Conservation (phyloP, 768 basidiomycete genomes). For the Favolaschia claudopus region DNA sequence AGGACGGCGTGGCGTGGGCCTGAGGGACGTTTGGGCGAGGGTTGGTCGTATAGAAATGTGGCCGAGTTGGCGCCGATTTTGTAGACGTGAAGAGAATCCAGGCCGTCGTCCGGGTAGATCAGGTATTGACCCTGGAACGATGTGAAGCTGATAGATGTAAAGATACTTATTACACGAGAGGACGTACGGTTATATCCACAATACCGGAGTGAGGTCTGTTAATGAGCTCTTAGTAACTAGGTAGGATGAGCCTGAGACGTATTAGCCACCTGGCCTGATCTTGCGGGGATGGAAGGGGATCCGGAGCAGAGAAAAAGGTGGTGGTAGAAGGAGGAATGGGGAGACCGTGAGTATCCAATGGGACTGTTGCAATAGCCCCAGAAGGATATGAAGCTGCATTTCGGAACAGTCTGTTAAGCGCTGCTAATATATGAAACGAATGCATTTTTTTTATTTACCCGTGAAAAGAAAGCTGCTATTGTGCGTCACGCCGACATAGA, state of each 20-base stretch:
- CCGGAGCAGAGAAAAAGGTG: slow-evolving; percentile 12
- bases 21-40: slow-evolving; percentile 10
- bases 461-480: slow-evolving; percentile 18
- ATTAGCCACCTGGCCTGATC: slow-evolving; percentile 8
- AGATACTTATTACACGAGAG: background rate
- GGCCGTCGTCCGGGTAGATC: slow-evolving; percentile 18
- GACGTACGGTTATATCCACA: slow-evolving; percentile 14
- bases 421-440: background rate
- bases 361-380: slow-evolving; percentile 17
- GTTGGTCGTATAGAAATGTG: slow-evolving; percentile 19
- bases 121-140: slow-evolving; percentile 7
- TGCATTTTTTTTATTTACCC: background rate
- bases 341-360: background rate
- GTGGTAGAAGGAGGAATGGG: slow-evolving; percentile 11
- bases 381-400: slow-evolving; percentile 3
- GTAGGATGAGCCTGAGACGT: background rate
- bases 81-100: slow-evolving; percentile 20
- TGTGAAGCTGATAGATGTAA: no score
- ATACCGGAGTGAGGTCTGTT: slow-evolving; percentile 19
- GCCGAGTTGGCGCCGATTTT: slow-evolving; percentile 13
- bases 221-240: no score
- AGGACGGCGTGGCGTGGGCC: slow-evolving; percentile 15
- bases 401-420: background rate
- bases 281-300: slow-evolving; percentile 18
- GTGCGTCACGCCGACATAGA: slow-evolving; percentile 14